These are phyloP conservation scores for Fusarium globosum DNA, from an alignment of 2,329 filamentous ascomycete genomes.

Conservation along the genomic window DNA sequence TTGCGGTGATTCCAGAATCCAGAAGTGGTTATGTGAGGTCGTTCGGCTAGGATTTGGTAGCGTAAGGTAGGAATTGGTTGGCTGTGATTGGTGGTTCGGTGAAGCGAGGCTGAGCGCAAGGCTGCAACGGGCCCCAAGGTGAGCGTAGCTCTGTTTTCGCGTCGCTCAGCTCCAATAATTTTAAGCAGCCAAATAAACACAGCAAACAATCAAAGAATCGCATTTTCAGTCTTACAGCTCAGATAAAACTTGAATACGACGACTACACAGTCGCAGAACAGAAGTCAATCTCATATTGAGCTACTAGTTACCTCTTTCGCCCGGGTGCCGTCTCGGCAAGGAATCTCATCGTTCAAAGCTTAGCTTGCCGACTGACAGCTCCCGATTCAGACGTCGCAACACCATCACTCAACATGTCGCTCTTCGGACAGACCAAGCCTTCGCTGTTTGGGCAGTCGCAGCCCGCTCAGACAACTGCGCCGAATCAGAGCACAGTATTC, in stretches of 20 bases:
- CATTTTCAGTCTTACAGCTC: conserved; percentile 32
- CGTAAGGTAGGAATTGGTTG: conserved; percentile 55
- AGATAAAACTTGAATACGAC: not conserved
- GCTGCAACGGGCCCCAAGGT: conserved; percentile 23
- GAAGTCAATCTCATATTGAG: not conserved
- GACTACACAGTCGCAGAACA: not conserved
- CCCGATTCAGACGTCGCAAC: conserved; percentile 24
- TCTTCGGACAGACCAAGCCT: conserved; percentile 56
- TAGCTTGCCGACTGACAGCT: conserved; percentile 23
- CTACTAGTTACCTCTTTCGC: not conserved
- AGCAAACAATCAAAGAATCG: conserved; percentile 21
- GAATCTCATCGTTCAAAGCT: conserved; percentile 27
- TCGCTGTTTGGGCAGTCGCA: conserved; percentile 55
- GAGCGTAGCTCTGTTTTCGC: conserved; percentile 45
- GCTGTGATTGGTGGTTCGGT: conserved; percentile 51
- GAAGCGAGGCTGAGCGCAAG: conserved; percentile 47
- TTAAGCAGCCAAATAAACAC: conserved; percentile 42
- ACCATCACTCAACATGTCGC: conserved; percentile 48
- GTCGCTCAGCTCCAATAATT: conserved; percentile 46
- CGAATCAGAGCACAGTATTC: conserved; percentile 37
- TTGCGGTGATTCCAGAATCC: conserved; percentile 45
- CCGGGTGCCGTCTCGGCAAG: conserved; percentile 14
- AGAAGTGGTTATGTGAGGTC: conserved; percentile 44
- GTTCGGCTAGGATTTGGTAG: conserved; percentile 49
- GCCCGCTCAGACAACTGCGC: conserved; percentile 48